These are phyloP conservation scores for Fusarium annulatum DNA, from an alignment of 2,329 filamentous ascomycete genomes.

Conservation along the genomic window DNA sequence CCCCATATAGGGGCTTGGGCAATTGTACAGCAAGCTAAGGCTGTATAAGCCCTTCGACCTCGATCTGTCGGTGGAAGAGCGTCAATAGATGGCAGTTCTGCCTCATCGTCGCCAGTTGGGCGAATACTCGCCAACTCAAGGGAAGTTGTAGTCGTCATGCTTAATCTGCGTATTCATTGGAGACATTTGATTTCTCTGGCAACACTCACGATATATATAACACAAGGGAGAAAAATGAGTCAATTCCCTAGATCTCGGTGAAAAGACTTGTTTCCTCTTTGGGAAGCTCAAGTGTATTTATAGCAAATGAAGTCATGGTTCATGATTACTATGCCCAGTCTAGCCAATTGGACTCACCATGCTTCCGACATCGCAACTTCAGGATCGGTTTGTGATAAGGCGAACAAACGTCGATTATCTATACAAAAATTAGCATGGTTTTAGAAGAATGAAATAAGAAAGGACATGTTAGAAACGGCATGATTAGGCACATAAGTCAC, in stretches of 20 bases:
- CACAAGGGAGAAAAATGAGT: background rate
- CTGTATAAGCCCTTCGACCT: slow-evolving; percentile 45
- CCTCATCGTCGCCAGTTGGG: background rate
- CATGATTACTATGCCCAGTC: slow-evolving; percentile 4
- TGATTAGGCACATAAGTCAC: background rate
- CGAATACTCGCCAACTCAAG: slow-evolving; percentile 26
- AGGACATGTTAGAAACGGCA: background rate
- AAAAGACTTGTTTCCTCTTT: slow-evolving; percentile 16
- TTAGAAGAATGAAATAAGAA: background rate
- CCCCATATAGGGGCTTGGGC: slow-evolving; percentile 51
- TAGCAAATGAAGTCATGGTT: slow-evolving; percentile 25
- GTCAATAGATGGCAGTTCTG: slow-evolving; percentile 8
- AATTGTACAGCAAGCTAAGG: slow-evolving; percentile 47
- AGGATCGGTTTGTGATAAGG: background rate
- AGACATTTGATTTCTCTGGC: background rate
- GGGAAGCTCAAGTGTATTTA: slow-evolving; percentile 13
- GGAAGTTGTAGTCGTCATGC: slow-evolving; percentile 22
- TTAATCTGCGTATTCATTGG: background rate
- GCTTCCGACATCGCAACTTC: slow-evolving; percentile 39
- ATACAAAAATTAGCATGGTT: background rate
- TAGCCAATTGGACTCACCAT: slow-evolving; percentile 21
- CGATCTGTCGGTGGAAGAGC: slow-evolving; percentile 46
- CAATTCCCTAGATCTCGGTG: slow-evolving; percentile 23
- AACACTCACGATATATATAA: background rate
- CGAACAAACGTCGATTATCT: background rate